phyloP scores from a whole-genome alignment of 768 basidiomycete species.

The Serendipita indica region DNA sequence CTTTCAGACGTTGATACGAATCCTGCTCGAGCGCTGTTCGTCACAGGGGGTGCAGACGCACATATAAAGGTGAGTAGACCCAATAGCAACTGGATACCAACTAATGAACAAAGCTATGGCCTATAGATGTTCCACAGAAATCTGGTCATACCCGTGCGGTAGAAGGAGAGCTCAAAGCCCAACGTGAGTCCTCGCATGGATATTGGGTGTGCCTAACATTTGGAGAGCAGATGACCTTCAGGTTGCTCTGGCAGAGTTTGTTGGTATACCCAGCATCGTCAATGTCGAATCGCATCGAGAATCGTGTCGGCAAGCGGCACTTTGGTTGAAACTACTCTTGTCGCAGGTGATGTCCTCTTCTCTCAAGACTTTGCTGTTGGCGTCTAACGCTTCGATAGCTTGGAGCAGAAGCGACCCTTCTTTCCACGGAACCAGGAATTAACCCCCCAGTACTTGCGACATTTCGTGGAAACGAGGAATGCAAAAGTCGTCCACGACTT shows the following conservation, averaged over 20 bases:
- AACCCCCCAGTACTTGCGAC: constrained; percentile 86
- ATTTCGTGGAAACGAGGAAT: constrained; percentile 58
- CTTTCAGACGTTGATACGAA: constrained; percentile 11
- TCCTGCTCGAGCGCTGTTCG: constrained; percentile 24
- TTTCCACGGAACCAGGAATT: constrained; percentile 57
- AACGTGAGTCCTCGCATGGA: neutral
- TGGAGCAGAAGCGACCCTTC: constrained; percentile 63
- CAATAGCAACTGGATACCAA: neutral
- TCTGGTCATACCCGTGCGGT: neutral
- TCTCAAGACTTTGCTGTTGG: neutral
- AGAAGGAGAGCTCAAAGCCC: neutral
- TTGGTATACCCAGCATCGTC: constrained; percentile 79
- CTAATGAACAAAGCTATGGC: neutral
- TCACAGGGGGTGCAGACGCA: constrained; percentile 79
- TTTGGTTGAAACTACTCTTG: constrained; percentile 82
- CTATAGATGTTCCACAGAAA: neutral
- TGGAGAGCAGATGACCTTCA: constrained; percentile 33
- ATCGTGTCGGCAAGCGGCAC: constrained; percentile 86
- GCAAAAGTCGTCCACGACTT: constrained; percentile 39
- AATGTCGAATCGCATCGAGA: constrained; percentile 49
- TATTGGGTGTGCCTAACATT: constrained; percentile 33
- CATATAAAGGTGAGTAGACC: constrained; percentile 50
- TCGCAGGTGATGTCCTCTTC: constrained; percentile 30
- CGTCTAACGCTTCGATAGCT: constrained; percentile 23
- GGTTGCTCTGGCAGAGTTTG: constrained; percentile 65